Base-by-base conservation (phyloP, 2,329 filamentous ascomycete genomes). In the Epichloe festucae region DNA sequence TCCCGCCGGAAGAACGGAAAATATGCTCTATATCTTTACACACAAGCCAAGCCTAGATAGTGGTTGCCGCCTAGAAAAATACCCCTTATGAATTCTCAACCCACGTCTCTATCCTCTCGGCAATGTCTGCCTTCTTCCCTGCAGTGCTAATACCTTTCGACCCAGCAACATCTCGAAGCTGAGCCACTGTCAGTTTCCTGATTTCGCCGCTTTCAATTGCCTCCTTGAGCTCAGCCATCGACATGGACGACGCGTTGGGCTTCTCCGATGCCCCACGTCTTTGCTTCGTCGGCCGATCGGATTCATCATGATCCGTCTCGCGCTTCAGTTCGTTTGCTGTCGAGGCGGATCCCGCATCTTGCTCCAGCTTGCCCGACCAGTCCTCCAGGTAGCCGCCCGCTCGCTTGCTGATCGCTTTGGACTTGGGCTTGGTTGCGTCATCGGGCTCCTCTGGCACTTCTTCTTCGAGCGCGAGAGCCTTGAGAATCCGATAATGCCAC, bases 401-500 rank as follows among this genome's bases (percentile, higher is more conserved):
- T 34, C 91, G 82, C 71, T 94, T 97, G 65, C 89, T 81, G 51
- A 98, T 97, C 58, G 94, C 88, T 58, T 79, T 84, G 67, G 84
- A 89, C 60, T 86, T 88, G 1, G 93, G 93, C 14, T 87, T 65
- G 0, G 93, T 97, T 57, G 85, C 83, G 63, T 98, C 93, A 14
- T 79, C 74, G 2, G 69, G 69, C 48, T 84, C 78, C 19, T 86
- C 84, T 0, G 90, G 90, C 1, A 95, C 71, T 58, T 96, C 90
- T 64, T 98, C 93, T 38, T 95, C 90, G 1, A 98, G 74, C 0
- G 93, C 93, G 52, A 96, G 76, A 6, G 87, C 85, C 68, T 98
- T 93, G 0, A 98, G 72, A 45, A 98, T 95, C 55, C 82, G 84
- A 73, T 97, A 98, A 70, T 97, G 93, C 90, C 91, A 98, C 69